Evolutionary conservation across 768 basidiomycete genomes (phyloP), one percentile per base, ranked within the genome.

Genomic region (Mycena pura): DNA sequence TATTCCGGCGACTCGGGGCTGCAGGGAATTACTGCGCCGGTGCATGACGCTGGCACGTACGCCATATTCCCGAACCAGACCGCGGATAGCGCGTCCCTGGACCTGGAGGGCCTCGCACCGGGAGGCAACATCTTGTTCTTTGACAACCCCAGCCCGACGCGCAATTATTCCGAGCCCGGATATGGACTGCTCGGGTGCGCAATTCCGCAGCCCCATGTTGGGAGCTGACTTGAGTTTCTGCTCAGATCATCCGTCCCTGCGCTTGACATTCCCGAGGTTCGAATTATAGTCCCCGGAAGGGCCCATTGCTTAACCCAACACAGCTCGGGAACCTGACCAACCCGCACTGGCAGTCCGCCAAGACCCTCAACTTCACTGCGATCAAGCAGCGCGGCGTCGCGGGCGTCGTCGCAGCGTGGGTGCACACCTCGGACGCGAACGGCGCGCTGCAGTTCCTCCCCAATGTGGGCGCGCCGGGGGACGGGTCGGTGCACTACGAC

Each of bases 131-230:
- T 74, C 22, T 5, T 74, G 5, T 74, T 73, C 61, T 74, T 74
- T 31, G 73, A 74, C 45, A 74, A 73, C 25, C 73, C 73, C 1
- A 72, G 70, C 43, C 73, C 73, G 47, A 74, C 73, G 34, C 54
- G 64, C 9, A 74, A 73, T 43, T 73, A 73, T 45, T 69, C 67
- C 7, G 14, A 56, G 14, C 73, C 73, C 25, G 71, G 69, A 24
- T 74, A 74, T 49, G 53, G 63, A 31, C 22, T 74, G 8, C 64
- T 73, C 19, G 73, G 73, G 72, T 73, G 64, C 19, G 67, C 62
- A n/a, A n/a, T 8, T 54, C 9, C 32, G 21, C n/a, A 2, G 31
- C 17, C 34, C 48, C 38, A 19, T 14, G 25, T 38, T 25, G 1
- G 28, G 10, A 9, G 24, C 9, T 8, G 14, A 28, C 24, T 46